Evolutionary conservation across 2,329 filamentous ascomycete genomes (phyloP), one percentile per base, ranked within the genome.

Genomic region (Coleophoma crateriformis): DNA sequence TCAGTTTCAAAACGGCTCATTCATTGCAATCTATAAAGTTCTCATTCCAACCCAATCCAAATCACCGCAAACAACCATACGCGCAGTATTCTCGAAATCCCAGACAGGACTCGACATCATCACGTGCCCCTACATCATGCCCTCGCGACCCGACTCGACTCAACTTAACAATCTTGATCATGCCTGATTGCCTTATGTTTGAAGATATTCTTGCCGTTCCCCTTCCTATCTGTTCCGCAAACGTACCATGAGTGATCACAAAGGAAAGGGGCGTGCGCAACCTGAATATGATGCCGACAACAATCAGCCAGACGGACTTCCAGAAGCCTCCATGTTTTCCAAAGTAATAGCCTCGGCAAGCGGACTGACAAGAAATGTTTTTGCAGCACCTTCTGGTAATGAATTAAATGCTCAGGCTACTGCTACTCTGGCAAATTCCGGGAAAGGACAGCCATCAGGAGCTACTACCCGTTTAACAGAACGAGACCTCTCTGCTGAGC

Each of bases 331-430:
- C 14, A 33, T 64, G 7, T 41, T 63, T 3, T 58, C 57, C 38
- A 53, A 60, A 48, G 52, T 66, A 43, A 51, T 56, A 47, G 57
- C 59, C 45, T 71, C 69, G 22, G 69, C 69, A 32, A 61, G 57
- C 12, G 60, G 61, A 1, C 61, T 71, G 32, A 54, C 67, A 19
- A 59, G 60, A 19, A 63, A 61, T 53, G 56, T 62, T n/a, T 63
- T 71, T 42, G 49, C 57, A 19, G 47, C 55, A 37, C 51, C 56
- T 42, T 51, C 39, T 34, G 42, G 43, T 35, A 55, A 51, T 35
- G 58, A 59, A 32, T 13, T 62, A 6, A 58, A 52, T 56, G 50
- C 59, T 33, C 37, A 47, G 39, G 46, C 49, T 27, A 40, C 43
- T 35, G 39, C 56, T 20, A 53, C 53, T 52, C 54, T 59, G 49